phyloP scores from a whole-genome alignment of 2,329 filamentous ascomycete genomes.

The Cryphonectria naterciae region DNA sequence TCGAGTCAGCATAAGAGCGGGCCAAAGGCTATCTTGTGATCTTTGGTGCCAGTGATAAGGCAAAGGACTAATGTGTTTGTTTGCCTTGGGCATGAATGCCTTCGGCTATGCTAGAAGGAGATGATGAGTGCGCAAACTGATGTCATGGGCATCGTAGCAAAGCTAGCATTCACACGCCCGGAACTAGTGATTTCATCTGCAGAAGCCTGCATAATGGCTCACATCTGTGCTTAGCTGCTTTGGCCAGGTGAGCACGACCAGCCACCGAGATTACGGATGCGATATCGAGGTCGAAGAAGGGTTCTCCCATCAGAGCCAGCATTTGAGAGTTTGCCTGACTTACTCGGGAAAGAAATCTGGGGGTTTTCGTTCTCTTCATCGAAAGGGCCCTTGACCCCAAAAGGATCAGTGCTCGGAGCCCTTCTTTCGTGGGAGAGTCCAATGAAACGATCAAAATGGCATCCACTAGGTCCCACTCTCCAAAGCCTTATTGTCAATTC shows the following conservation, averaged over 20 bases:
- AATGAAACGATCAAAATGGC: not conserved
- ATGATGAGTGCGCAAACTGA: not conserved
- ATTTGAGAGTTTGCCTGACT: not conserved
- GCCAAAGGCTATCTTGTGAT: not conserved
- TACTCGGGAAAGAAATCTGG: not conserved
- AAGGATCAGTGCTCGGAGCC: too few species aligned
- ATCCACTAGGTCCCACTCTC: not conserved
- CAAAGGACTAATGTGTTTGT: not conserved
- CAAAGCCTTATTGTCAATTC: not conserved
- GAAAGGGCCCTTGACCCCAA: not conserved
- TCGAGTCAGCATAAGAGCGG: not conserved
- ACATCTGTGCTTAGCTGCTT: not conserved
- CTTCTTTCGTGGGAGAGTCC: not conserved
- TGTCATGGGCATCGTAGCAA: not conserved
- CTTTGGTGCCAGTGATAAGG: not conserved
- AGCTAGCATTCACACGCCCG: not conserved
- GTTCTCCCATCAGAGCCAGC: not conserved
- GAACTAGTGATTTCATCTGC: not conserved
- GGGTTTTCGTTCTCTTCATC: not conserved
- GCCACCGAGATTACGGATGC: not conserved
- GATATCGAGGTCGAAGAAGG: not conserved
- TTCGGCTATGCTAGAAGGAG: not conserved
- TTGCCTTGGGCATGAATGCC: not conserved
- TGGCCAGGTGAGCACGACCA: not conserved
- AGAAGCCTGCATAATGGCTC: not conserved